phyloP scores from a whole-genome alignment of 176 grass and related monocot species.

The Carex myosuroides region DNA sequence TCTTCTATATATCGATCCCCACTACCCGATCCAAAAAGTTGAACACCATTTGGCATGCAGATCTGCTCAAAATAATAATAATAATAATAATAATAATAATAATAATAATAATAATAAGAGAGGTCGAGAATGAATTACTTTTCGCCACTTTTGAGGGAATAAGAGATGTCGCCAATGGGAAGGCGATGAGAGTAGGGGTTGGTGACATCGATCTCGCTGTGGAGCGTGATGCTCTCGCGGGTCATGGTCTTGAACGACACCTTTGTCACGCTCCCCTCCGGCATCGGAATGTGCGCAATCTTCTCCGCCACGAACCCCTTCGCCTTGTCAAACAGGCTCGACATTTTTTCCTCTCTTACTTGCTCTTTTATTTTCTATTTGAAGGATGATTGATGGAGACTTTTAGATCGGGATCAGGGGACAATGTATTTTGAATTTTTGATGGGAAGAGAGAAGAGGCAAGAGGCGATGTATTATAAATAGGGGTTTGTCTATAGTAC shows the following conservation, averaged over 20 bases:
- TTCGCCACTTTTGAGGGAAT: slow-evolving; percentile 50
- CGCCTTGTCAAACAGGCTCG: slow-evolving; percentile 74
- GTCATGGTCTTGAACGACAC: slow-evolving; percentile 51
- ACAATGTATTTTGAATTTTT: neutral
- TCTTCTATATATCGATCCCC: neutral
- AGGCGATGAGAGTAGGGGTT: slow-evolving; percentile 75
- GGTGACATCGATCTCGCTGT: slow-evolving; percentile 64
- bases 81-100: no score
- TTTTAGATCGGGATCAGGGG: neutral
- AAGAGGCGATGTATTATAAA: slow-evolving; percentile 24
- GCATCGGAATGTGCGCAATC: slow-evolving; percentile 72
- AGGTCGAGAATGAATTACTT: slow-evolving; percentile 24
- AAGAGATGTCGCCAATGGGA: slow-evolving; percentile 72
- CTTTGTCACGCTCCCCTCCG: slow-evolving; percentile 54
- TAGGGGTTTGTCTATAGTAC: neutral
- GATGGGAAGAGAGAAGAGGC: neutral
- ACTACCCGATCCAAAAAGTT: neutral
- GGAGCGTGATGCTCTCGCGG: slow-evolving; percentile 55
- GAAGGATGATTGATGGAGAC: neutral
- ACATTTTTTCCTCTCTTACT: slow-evolving; percentile 19
- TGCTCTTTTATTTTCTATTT: neutral
- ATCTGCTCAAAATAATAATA: neutral
- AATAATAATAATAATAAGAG: neutral
- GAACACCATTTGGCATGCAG: neutral
- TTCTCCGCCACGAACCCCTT: slow-evolving; percentile 90